phyloP scores from a whole-genome alignment of 2,329 filamentous ascomycete genomes.

The Volutella citrinella region DNA sequence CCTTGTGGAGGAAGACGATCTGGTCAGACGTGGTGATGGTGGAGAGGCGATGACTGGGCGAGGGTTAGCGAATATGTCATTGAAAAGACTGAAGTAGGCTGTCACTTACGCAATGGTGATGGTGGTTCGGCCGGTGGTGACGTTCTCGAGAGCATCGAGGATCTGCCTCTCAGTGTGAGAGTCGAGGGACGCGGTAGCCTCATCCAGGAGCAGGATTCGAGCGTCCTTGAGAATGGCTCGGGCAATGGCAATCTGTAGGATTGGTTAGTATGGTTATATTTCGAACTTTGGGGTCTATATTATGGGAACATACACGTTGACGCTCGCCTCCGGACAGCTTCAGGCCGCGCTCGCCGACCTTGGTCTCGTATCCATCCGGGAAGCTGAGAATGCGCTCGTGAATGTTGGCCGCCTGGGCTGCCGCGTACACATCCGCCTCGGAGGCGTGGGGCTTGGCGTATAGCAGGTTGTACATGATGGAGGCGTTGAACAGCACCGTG shows the following conservation, averaged over 20 bases:
- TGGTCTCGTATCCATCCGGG: conserved; percentile 50
- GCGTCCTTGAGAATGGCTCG: conserved; percentile 68
- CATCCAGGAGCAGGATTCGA: conserved; percentile 67
- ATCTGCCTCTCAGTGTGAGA: conserved; percentile 58
- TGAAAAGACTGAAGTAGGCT: too few species aligned
- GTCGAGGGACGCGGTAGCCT: conserved; percentile 68
- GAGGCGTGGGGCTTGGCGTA: conserved; percentile 49
- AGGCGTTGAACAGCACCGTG: conserved; percentile 50
- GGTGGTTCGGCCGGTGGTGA: conserved; percentile 48
- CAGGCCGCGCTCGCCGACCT: conserved; percentile 51
- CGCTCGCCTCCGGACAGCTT: conserved; percentile 59
- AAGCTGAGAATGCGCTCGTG: conserved; percentile 53
- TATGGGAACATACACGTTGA: conserved; percentile 42
- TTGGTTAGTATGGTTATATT: background rate
- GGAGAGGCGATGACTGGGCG: conserved; percentile 55
- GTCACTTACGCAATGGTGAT: conserved; percentile 47
- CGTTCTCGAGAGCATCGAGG: conserved; percentile 48
- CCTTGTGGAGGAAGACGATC: conserved; percentile 52
- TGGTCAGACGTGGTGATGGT: conserved; percentile 55
- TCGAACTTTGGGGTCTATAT: too few species aligned
- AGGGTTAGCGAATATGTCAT: too few species aligned
- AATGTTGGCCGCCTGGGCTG: conserved; percentile 52
- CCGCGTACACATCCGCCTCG: conserved; percentile 47
- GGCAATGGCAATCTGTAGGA: conserved; percentile 48
- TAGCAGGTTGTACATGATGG: conserved; percentile 53